A percentile compares a stretch with the other conserved stretches of the same genome.
Conservation (phyloP, 176 grass and related monocot species). For the Eleusine indica region DNA sequence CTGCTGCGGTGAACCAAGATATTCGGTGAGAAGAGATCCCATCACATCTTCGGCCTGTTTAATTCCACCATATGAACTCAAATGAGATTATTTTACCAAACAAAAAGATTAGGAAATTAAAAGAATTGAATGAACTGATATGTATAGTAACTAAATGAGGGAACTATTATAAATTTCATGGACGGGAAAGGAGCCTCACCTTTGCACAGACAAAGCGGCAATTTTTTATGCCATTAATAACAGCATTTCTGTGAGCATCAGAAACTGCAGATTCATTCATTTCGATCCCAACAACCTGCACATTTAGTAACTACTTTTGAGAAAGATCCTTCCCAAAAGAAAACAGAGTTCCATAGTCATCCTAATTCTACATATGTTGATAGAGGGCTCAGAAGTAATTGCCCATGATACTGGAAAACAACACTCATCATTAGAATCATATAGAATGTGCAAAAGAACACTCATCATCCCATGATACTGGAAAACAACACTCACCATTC, state of each 20-base stretch:
- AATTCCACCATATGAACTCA: constrained; percentile 40
- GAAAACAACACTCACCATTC: constrained; percentile 58
- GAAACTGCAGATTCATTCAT: constrained; percentile 94
- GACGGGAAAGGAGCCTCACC: constrained; percentile 48
- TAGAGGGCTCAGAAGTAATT: neutral
- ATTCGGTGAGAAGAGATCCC: constrained; percentile 79
- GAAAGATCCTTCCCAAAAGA: constrained; percentile 32
- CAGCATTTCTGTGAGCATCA: constrained; percentile 90
- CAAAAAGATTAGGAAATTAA: neutral
- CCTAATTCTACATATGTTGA: constrained; percentile 1
- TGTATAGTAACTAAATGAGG: neutral
- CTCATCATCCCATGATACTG: no score
- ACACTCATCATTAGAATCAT: constrained; percentile 9
- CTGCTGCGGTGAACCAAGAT: constrained; percentile 75
- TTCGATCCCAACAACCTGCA: constrained; percentile 97
- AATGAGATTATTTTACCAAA: constrained; percentile 29
- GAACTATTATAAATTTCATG: constrained; percentile 12
- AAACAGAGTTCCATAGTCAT: neutral
- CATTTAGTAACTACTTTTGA: constrained; percentile 29
- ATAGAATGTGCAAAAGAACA: constrained; percentile 19
- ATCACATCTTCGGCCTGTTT: constrained; percentile 88
- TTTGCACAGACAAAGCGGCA: constrained; percentile 87
- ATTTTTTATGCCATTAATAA: constrained; percentile 79
- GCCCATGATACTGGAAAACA: constrained; percentile 35
- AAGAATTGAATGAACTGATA: neutral